Evolutionary conservation across 140 eudicot genomes (phyloP), one percentile per base, ranked within the genome.

Genomic region (Eryngium alpinum): DNA sequence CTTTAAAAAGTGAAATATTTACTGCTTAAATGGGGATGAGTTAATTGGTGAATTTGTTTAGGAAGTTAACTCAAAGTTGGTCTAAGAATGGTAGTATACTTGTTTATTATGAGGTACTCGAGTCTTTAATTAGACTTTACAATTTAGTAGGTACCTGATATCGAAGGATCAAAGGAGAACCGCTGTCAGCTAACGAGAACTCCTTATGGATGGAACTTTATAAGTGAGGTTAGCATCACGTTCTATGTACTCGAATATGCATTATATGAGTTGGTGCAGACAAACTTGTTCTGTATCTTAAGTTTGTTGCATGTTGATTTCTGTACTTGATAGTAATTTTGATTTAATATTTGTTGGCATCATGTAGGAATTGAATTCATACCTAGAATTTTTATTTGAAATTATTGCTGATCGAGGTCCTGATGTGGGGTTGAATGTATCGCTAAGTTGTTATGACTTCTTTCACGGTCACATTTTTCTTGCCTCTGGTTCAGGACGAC

Each of bases 401-500:
- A 83, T 89, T 78, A 93, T 95, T 83, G 90, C 75, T 49, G 89
- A 83, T 71, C 94, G 99, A 21, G 97, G 99, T 83, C 94, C 98
- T 51, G 79, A 87, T 57, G 90, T 93, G 72, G 99, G 98, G 69
- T 87, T 95, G 86, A 72, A 91, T 87, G 93, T 90, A 27, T 87
- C 99, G 5, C 46, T 96, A 72, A 87, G 80, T 81, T 97, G 99
- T 77, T 96, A 82, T 89, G 99, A 96, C 83, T 89, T 96, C 56
- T 96, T 96, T 85, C 99, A 93, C 77, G 99, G 99, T 77, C 99
- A 96, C 88, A 88, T 96, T 77, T 96, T 96, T 85, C 84, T 96
- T 89, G 91, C 99, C 81, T 82, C 63, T 78, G 96, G 87, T 28
- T 86, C 94, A 56, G 97, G 97, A 70, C 85, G 99, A 85, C 92